Conservation (phyloP, 1,139 yeast genomes). For the Candida albicans region DNA sequence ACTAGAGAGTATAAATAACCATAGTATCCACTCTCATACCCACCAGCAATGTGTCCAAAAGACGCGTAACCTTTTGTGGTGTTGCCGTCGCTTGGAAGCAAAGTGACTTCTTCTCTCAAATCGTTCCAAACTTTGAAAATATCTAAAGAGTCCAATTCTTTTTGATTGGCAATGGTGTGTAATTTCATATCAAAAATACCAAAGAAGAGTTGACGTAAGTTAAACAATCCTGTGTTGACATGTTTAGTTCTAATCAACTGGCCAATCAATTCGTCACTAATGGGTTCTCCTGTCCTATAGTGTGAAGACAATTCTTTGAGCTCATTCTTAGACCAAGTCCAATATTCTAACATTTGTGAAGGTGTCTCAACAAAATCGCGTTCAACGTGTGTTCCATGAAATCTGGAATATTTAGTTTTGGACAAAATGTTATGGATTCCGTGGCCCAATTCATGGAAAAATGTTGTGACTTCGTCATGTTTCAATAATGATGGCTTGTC, state of each 20-base stretch:
- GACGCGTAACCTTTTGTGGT: slow-evolving; percentile 68
- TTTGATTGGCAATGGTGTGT: slow-evolving; percentile 52
- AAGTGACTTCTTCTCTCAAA: slow-evolving; percentile 56
- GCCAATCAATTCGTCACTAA: slow-evolving; percentile 58
- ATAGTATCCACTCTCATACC: slow-evolving; percentile 84
- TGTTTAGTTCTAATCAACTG: slow-evolving; percentile 67
- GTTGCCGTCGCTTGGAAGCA: slow-evolving; percentile 55
- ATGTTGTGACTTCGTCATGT: slow-evolving; percentile 77
- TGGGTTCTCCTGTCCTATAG: slow-evolving; percentile 58
- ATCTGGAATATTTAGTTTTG: slow-evolving; percentile 59
- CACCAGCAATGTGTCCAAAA: slow-evolving; percentile 82
- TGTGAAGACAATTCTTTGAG: slow-evolving; percentile 63
- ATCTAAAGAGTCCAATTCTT: slow-evolving; percentile 43
- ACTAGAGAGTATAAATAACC: slow-evolving; percentile 86
- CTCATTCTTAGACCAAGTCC: slow-evolving; percentile 77
- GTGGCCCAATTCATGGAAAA: slow-evolving; percentile 89
- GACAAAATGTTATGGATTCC: slow-evolving; percentile 81
- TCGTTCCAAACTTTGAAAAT: slow-evolving; percentile 61
- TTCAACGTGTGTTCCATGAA: slow-evolving; percentile 75
- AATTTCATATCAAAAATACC: slow-evolving; percentile 74
- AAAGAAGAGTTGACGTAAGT: slow-evolving; percentile 74
- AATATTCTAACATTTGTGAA: slow-evolving; percentile 84
- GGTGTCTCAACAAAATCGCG: slow-evolving; percentile 92
- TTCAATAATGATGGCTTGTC: slow-evolving; percentile 74
- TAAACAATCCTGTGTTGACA: slow-evolving; percentile 70